These are phyloP conservation scores for Lachancea sp. DNA, from an alignment of 805 yeast species.

Conservation along the genomic window DNA sequence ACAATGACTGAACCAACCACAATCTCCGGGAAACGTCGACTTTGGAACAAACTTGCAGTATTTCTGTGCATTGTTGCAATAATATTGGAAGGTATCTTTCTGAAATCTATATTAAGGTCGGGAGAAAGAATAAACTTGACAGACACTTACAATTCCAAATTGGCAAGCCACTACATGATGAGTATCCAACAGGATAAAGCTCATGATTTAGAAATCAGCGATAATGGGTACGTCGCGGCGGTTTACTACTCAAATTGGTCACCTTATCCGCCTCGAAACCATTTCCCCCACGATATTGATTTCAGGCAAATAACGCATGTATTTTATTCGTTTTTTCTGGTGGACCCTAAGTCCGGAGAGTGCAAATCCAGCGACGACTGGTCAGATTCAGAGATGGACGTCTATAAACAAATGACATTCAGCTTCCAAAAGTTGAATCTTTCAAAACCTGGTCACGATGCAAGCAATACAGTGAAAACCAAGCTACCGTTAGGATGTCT, in stretches of 20 bases:
- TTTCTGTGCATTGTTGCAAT: neutral
- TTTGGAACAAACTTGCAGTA: neutral
- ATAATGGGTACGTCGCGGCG: slow-evolving; percentile 24
- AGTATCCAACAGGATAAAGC: slow-evolving; percentile 1
- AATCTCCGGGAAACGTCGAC: neutral
- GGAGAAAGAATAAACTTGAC: neutral
- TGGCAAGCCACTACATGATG: neutral
- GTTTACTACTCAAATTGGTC: slow-evolving; percentile 60
- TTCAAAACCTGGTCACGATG: slow-evolving; percentile 5
- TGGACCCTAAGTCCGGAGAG: slow-evolving; percentile 48
- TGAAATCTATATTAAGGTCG: neutral
- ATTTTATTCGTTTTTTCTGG: slow-evolving; percentile 68
- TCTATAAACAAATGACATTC: slow-evolving; percentile 15
- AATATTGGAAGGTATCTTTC: neutral
- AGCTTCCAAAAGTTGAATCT: slow-evolving; percentile 14
- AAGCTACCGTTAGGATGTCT: slow-evolving; percentile 40
- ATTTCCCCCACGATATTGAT: slow-evolving; percentile 58
- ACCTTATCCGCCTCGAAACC: slow-evolving; percentile 53
- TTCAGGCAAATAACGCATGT: slow-evolving; percentile 52
- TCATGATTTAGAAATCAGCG: neutral
- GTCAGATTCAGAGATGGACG: slow-evolving; percentile 50
- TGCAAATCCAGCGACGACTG: slow-evolving; percentile 53
- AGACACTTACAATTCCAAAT: neutral
- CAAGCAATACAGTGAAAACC: slow-evolving; percentile 1
- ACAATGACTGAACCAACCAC: neutral